Evolutionary conservation across 2,329 filamentous ascomycete genomes (phyloP).

Genomic region (Colletotrichum costaricense): DNA sequence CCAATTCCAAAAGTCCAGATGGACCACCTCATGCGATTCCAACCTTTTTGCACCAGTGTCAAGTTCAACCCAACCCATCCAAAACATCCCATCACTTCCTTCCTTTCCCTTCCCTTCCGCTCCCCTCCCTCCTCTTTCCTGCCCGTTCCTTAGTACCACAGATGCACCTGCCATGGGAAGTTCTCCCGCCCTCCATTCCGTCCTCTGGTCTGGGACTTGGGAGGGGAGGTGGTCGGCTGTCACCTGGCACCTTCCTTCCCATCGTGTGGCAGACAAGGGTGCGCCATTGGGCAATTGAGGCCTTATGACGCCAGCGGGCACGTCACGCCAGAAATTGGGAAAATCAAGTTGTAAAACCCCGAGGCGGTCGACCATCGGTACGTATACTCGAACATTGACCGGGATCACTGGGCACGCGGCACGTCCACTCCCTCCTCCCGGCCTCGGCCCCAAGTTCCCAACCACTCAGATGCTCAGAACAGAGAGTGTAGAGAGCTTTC

Average conservation of each 20-base stretch:
- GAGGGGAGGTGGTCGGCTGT: not conserved
- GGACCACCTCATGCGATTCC: not conserved
- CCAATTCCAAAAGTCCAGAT: not conserved
- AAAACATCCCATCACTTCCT: not conserved
- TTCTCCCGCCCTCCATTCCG: not conserved
- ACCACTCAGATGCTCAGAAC: not conserved
- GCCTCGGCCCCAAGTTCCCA: not conserved
- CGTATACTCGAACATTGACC: no score
- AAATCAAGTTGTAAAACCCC: slow-evolving; percentile 26
- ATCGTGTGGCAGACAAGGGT: slow-evolving; percentile 24
- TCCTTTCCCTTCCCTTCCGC: not conserved
- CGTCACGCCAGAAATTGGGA: slow-evolving; percentile 33
- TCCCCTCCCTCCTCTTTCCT: not conserved
- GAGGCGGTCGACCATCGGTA: not conserved
- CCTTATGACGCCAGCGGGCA: slow-evolving; percentile 37
- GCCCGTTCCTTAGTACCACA: no score
- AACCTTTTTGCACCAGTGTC: not conserved
- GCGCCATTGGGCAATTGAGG: slow-evolving; percentile 33
- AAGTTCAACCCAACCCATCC: not conserved
- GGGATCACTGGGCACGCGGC: not conserved
- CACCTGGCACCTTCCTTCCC: slow-evolving; percentile 1
- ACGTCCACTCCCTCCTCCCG: slow-evolving; percentile 1
- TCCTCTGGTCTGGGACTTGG: not conserved
- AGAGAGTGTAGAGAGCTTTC: no score
- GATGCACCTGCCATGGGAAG: no score